phyloP scores from a whole-genome alignment of 2,329 filamentous ascomycete genomes.

The Grosmannia clavigera region DNA sequence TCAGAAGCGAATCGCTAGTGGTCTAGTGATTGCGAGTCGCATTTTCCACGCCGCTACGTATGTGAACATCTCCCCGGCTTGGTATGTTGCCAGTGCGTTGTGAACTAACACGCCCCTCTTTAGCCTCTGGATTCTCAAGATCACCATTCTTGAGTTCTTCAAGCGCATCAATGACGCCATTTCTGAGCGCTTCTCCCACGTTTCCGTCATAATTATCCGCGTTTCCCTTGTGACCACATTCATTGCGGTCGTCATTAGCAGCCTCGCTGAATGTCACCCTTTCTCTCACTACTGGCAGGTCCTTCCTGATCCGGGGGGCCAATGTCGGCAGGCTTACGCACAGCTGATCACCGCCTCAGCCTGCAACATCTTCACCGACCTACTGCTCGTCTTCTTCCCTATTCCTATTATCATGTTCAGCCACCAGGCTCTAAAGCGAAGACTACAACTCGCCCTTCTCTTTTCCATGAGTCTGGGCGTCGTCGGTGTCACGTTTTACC shows the following conservation, averaged over 20 bases:
- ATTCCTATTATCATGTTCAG: slow-evolving; percentile 77
- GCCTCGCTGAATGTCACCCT: slow-evolving; percentile 71
- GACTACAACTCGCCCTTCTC: slow-evolving; percentile 64
- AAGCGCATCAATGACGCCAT: slow-evolving; percentile 71
- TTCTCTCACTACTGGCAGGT: slow-evolving; percentile 69
- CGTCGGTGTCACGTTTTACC: slow-evolving; percentile 66
- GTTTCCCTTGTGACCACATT: slow-evolving; percentile 70
- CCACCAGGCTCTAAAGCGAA: slow-evolving; percentile 63
- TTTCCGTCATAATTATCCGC: slow-evolving; percentile 58
- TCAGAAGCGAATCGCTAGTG: slow-evolving; percentile 60
- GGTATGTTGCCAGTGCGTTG: background rate
- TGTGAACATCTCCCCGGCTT: slow-evolving; percentile 18
- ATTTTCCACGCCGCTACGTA: slow-evolving; percentile 86
- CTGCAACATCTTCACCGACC: slow-evolving; percentile 78
- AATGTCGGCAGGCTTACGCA: slow-evolving; percentile 75
- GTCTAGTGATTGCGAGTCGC: slow-evolving; percentile 66
- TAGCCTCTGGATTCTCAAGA: slow-evolving; percentile 86
- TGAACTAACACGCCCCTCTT: background rate
- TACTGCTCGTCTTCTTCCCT: slow-evolving; percentile 77
- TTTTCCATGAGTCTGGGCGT: slow-evolving; percentile 78
- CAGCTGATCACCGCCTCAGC: slow-evolving; percentile 85
- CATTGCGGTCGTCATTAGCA: slow-evolving; percentile 65
- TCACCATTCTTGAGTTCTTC: slow-evolving; percentile 83
- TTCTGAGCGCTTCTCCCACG: slow-evolving; percentile 67
- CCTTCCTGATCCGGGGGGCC: slow-evolving; percentile 70